Evolutionary conservation across 495 filamentous ascomycete species (phyloP).

Genomic region (Xylaria bambusicola): DNA sequence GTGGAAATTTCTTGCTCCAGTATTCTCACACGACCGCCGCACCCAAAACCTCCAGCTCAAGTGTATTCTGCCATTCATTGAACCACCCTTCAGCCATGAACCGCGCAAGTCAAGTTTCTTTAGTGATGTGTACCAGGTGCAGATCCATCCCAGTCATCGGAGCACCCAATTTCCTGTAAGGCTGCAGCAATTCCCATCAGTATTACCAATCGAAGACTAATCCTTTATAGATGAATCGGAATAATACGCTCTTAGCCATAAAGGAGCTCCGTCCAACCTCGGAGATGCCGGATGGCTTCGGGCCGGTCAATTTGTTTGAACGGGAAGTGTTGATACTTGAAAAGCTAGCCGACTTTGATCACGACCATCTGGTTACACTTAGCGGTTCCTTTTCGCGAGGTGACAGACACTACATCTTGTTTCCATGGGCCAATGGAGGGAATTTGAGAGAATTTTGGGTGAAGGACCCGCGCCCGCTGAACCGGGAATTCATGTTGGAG

Average conservation of each 20-base stretch:
- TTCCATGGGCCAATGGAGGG: neutral
- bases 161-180: too few relatives aligned
- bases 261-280: constrained; percentile 1
- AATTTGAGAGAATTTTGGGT: neutral
- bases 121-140: neutral
- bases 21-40: neutral
- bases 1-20: neutral
- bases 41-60: neutral
- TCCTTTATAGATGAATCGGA: too few relatives aligned
- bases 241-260: neutral
- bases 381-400: neutral
- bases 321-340: neutral
- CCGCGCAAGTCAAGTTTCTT: neutral
- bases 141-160: too few relatives aligned
- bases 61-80: neutral
- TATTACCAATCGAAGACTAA: neutral
- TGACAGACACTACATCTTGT: neutral
- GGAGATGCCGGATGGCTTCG: too few relatives aligned
- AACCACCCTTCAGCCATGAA: too few relatives aligned
- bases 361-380: neutral
- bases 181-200: too few relatives aligned
- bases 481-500: neutral
- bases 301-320: neutral
- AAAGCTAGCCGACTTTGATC: neutral
- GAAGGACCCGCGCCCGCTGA: neutral